phyloP scores from a whole-genome alignment of 805 yeast species.

The Pichia membranifaciens region DNA sequence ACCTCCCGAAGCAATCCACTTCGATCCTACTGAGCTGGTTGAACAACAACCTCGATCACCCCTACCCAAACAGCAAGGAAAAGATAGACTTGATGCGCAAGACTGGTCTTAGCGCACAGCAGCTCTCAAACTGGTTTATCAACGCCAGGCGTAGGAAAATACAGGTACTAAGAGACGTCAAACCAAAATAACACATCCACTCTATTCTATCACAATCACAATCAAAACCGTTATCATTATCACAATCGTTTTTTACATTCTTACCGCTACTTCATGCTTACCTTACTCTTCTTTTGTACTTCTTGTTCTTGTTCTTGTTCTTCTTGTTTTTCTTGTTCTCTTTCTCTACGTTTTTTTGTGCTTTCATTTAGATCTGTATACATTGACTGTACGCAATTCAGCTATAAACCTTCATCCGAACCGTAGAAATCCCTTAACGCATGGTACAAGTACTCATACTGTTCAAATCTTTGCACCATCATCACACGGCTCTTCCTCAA shows the following conservation, averaged over 20 bases:
- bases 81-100: conserved; percentile 47
- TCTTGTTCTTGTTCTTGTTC: neutral
- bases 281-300: conserved; percentile 1
- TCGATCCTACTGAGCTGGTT: conserved; percentile 48
- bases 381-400: conserved; percentile 12
- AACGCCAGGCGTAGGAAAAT: conserved; percentile 58
- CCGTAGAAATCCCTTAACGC: conserved; percentile 17
- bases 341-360: neutral
- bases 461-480: conserved; percentile 52
- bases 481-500: conserved; percentile 44
- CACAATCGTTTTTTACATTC: neutral
- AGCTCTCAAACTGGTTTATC: conserved; percentile 56
- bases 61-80: conserved; percentile 54
- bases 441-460: conserved; percentile 45
- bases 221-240: no score
- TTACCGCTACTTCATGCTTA: neutral
- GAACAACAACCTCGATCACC: conserved; percentile 50
- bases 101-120: conserved; percentile 55
- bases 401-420: conserved; percentile 2
- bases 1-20: conserved; percentile 57
- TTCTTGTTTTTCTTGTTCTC: neutral
- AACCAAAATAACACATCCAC: conserved; percentile 27
- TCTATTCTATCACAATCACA: no score
- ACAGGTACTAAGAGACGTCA: conserved; percentile 32
- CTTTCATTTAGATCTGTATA: no score